Evolutionary conservation across 805 yeast species (phyloP).

Genomic region (Millerozyma miso): DNA sequence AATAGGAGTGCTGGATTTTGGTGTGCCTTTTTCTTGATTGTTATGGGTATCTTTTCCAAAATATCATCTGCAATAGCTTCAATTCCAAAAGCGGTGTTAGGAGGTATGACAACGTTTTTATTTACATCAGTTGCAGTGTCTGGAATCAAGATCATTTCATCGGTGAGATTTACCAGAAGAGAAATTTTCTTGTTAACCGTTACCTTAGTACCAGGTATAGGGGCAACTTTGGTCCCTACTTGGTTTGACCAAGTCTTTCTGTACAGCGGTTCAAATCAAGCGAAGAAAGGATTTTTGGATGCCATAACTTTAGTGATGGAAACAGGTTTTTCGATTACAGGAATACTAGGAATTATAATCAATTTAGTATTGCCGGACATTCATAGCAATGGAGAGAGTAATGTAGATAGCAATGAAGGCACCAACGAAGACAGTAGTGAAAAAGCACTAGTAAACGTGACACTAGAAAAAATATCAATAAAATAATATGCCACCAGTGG

Average conservation of each 20-base stretch:
- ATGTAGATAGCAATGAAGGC: no score
- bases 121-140: constrained; percentile 76
- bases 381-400: constrained; percentile 44
- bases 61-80: constrained; percentile 87
- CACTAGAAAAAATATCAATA: no score
- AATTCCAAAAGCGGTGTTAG: constrained; percentile 46
- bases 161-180: constrained; percentile 62
- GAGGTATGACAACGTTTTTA: constrained; percentile 82
- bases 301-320: constrained; percentile 70
- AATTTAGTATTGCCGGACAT: constrained; percentile 61
- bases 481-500: no score
- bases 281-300: constrained; percentile 57
- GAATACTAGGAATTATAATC: constrained; percentile 56
- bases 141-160: constrained; percentile 62
- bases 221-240: constrained; percentile 56
- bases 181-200: constrained; percentile 71
- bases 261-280: constrained; percentile 55
- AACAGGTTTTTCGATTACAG: constrained; percentile 72
- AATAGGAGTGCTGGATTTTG: constrained; percentile 76
- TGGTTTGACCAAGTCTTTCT: constrained; percentile 68
- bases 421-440: constrained; percentile 44
- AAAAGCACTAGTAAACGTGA: constrained; percentile 34
- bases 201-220: constrained; percentile 60
- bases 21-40: constrained; percentile 71
- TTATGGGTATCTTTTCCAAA: constrained; percentile 86